Conservation (phyloP, 23 red algal genomes). For the Gracilaria vermiculophylla region DNA sequence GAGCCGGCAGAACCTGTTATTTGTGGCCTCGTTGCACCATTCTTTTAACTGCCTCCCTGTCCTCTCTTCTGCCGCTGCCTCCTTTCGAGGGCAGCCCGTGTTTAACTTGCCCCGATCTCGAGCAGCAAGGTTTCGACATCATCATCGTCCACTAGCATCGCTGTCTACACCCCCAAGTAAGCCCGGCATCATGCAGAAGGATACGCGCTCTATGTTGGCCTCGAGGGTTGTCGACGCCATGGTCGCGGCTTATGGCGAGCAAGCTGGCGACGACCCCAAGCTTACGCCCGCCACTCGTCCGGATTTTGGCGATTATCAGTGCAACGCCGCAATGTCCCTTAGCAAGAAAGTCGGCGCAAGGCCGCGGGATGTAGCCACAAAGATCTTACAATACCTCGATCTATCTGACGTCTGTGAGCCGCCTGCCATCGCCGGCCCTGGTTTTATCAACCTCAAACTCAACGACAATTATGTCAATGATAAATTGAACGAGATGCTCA, state of each 20-base stretch:
- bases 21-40: conserved; percentile 4
- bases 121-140: neutral
- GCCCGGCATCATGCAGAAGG: neutral
- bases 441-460: conserved; percentile 95
- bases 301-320: conserved; percentile 97
- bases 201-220: conserved; percentile 46
- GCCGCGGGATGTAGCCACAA: conserved; percentile 87
- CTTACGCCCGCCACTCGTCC: conserved; percentile 66
- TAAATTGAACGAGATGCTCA: conserved; percentile 59
- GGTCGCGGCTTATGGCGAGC: conserved; percentile 45
- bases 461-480: conserved; percentile 73
- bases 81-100: neutral
- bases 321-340: conserved; percentile 92
- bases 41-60: neutral
- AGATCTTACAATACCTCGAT: conserved; percentile 61
- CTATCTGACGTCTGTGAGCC: conserved; percentile 72
- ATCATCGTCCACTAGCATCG: neutral
- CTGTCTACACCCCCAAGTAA: neutral
- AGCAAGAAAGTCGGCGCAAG: conserved; percentile 67
- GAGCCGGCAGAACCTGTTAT: conserved; percentile 9
- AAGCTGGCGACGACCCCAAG: conserved; percentile 71
- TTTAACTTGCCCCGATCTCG: neutral
- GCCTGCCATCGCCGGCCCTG: conserved; percentile 85
- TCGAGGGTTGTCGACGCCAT: conserved; percentile 65
- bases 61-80: neutral